phyloP scores from a whole-genome alignment of 495 filamentous ascomycete genomes.

The Apiosordaria backusii region DNA sequence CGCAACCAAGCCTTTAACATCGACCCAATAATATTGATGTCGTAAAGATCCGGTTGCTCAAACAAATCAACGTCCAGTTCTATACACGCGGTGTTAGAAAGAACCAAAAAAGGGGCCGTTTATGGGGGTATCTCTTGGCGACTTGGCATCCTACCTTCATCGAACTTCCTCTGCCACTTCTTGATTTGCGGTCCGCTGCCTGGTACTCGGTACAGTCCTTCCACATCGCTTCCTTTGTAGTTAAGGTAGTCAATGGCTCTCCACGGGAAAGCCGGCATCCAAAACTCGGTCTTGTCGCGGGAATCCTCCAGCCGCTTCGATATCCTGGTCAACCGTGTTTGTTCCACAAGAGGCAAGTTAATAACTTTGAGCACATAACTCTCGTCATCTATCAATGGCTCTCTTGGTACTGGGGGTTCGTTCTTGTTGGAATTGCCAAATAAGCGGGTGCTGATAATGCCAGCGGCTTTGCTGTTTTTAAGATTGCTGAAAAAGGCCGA shows the following conservation, averaged over 20 bases:
- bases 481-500: slow-evolving; percentile 68
- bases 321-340: slow-evolving; percentile 81
- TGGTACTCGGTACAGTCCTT: slow-evolving; percentile 84
- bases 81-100: slow-evolving; percentile 19
- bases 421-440: slow-evolving; percentile 72
- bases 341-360: slow-evolving; percentile 74
- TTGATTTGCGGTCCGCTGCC: slow-evolving; percentile 80
- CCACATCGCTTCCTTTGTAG: slow-evolving; percentile 82
- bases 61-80: slow-evolving; percentile 85
- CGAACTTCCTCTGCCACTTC: slow-evolving; percentile 82
- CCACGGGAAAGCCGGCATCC: slow-evolving; percentile 93
- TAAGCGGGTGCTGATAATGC: slow-evolving; percentile 71
- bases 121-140: background rate
- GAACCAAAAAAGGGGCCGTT: background rate
- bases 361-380: slow-evolving; percentile 75
- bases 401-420: slow-evolving; percentile 65
- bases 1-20: slow-evolving; percentile 92
- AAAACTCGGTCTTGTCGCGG: slow-evolving; percentile 90
- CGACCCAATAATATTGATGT: slow-evolving; percentile 89
- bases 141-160: slow-evolving; percentile 55
- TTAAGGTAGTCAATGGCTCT: slow-evolving; percentile 92
- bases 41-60: slow-evolving; percentile 75
- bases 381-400: slow-evolving; percentile 62
- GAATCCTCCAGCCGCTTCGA: slow-evolving; percentile 79
- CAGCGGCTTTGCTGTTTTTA: slow-evolving; percentile 71